Conservation (phyloP, 768 basidiomycete genomes). For the Tephrocybe sp. region DNA sequence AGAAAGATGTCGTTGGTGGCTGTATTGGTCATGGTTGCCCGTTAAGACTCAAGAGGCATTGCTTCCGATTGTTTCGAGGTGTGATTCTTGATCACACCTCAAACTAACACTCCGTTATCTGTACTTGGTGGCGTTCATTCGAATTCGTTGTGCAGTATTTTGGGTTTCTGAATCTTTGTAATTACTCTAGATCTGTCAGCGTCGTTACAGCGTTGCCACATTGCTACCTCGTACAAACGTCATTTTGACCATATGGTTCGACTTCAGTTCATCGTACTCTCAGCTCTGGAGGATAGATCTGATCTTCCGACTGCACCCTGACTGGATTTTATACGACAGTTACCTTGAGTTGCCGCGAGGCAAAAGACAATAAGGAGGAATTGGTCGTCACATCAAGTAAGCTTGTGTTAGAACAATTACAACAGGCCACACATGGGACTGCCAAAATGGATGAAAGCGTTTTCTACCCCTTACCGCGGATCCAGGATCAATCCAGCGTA, state of each 20-base stretch:
- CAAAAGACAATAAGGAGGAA: slow-evolving; percentile 43
- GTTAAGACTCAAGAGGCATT: not conserved
- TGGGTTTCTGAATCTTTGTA: too few relatives aligned
- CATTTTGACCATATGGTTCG: not conserved
- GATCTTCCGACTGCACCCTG: slow-evolving; percentile 3
- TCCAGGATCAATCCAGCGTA: slow-evolving; percentile 17
- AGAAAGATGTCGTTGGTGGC: slow-evolving; percentile 44
- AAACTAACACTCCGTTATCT: not conserved
- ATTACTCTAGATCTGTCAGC: too few relatives aligned
- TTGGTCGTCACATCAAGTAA: slow-evolving; percentile 26
- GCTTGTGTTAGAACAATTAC: slow-evolving; percentile 36
- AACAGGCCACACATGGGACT: slow-evolving; percentile 11
- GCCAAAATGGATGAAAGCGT: slow-evolving; percentile 9
- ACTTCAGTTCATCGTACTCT: not conserved
- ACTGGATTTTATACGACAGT: slow-evolving; percentile 12
- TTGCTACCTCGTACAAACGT: too few relatives aligned
- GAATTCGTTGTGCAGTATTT: too few relatives aligned
- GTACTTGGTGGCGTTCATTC: not conserved
- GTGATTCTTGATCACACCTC: not conserved
- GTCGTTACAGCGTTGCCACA: too few relatives aligned
- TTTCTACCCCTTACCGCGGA: slow-evolving; percentile 18
- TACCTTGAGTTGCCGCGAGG: slow-evolving; percentile 21
- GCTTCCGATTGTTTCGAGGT: not conserved
- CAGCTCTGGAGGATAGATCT: slow-evolving; percentile 12
- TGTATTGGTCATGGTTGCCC: slow-evolving; percentile 23